Evolutionary conservation across 2,329 filamentous ascomycete genomes (phyloP).

Genomic region (Pseudopithomyces chartarum): DNA sequence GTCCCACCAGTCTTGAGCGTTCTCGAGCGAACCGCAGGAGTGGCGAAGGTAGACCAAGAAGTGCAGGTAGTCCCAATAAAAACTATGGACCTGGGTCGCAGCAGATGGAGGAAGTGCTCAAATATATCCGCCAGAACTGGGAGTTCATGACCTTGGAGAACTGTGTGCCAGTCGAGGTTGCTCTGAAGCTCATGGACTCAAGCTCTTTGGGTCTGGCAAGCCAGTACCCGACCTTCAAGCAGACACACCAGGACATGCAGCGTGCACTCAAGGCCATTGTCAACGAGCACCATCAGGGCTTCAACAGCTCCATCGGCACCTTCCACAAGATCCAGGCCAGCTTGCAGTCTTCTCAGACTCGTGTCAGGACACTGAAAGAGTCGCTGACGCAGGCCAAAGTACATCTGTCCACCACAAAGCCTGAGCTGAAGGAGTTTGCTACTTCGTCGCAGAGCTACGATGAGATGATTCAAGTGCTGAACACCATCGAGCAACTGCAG

Average conservation of each 20-base stretch:
- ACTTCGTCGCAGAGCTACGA: slow-evolving; percentile 89
- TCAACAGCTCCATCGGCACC: slow-evolving; percentile 98
- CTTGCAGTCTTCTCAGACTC: slow-evolving; percentile 84
- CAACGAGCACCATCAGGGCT: slow-evolving; percentile 96
- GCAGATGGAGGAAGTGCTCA: slow-evolving; percentile 66
- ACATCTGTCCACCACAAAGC: slow-evolving; percentile 82
- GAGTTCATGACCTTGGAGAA: slow-evolving; percentile 86
- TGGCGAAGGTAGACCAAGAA: slow-evolving; percentile 42
- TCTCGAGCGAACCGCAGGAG: slow-evolving; percentile 22
- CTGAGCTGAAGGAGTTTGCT: slow-evolving; percentile 88
- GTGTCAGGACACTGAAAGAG: slow-evolving; percentile 80
- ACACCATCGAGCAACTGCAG: slow-evolving; percentile 85
- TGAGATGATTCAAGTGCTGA: slow-evolving; percentile 80
- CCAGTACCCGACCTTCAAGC: slow-evolving; percentile 82
- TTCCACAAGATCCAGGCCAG: slow-evolving; percentile 98
- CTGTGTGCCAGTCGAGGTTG: slow-evolving; percentile 90
- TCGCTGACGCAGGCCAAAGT: slow-evolving; percentile 81
- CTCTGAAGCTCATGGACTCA: slow-evolving; percentile 90
- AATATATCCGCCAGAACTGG: slow-evolving; percentile 88
- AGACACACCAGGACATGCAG: slow-evolving; percentile 87
- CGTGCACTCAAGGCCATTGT: slow-evolving; percentile 92
- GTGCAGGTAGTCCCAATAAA: slow-evolving; percentile 29
- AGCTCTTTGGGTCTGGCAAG: slow-evolving; percentile 92
- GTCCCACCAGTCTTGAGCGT: slow-evolving; percentile 50
- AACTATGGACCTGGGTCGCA: slow-evolving; percentile 47